Conservation (phyloP, 352 stramenopile species). For the Globisporangium canariense region DNA sequence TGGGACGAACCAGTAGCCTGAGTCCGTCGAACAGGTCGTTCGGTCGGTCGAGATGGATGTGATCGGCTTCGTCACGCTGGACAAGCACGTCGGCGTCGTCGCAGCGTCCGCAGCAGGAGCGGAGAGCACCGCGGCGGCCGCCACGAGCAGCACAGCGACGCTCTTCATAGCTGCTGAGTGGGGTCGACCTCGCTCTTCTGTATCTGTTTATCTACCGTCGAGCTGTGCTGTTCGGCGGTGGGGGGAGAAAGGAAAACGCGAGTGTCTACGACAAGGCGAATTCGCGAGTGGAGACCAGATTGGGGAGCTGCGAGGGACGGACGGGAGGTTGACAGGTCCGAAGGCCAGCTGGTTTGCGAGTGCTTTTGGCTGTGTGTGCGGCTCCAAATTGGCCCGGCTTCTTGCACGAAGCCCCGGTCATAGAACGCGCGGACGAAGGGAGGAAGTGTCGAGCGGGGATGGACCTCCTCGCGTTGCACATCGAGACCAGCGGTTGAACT, state of each 20-base stretch:
- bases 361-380: neutral
- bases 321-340: neutral
- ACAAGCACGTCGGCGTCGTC: neutral
- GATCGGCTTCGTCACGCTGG: constrained; percentile 5
- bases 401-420: neutral
- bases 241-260: neutral
- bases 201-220: constrained; percentile 3
- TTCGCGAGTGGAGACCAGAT: constrained; percentile 4
- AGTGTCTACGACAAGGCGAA: constrained; percentile 3
- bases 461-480: constrained; percentile 3
- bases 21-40: constrained; percentile 9
- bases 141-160: neutral
- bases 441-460: neutral
- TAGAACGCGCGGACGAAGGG: neutral
- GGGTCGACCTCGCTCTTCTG: too few species aligned
- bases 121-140: neutral
- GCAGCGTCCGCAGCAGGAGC: neutral
- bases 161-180: neutral
- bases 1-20: constrained; percentile 9
- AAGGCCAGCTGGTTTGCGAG: neutral
- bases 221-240: constrained; percentile 2
- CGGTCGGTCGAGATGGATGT: constrained; percentile 9
- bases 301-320: neutral
- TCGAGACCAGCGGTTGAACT: constrained; percentile 2
- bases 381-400: neutral